phyloP scores from a whole-genome alignment of 805 yeast species.

The Priceomyces medius region DNA sequence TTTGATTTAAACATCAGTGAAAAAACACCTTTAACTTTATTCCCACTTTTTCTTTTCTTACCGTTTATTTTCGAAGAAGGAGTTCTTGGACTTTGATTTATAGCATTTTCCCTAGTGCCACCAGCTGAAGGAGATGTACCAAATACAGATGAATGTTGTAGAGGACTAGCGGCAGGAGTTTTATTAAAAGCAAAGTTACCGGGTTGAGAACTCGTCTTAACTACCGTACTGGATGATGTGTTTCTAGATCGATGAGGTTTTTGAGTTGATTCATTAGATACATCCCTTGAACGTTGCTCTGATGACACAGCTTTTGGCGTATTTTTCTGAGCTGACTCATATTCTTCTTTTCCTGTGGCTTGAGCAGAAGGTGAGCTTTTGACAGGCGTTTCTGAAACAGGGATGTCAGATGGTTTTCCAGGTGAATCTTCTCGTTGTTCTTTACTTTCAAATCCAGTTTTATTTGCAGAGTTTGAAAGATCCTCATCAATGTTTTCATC shows the following conservation, averaged over 20 bases:
- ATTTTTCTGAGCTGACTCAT: not conserved
- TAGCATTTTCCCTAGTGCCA: slow-evolving; percentile 24
- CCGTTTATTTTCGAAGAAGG: slow-evolving; percentile 17
- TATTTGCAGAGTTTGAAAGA: not conserved
- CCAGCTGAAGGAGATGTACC: slow-evolving; percentile 12
- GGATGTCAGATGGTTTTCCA: not conserved
- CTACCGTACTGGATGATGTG: slow-evolving; percentile 22
- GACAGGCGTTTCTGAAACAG: not conserved
- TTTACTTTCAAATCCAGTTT: not conserved
- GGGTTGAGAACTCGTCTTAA: slow-evolving; percentile 20
- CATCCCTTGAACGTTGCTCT: not conserved
- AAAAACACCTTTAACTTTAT: slow-evolving; percentile 58
- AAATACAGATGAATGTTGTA: slow-evolving; percentile 2
- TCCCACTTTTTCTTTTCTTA: slow-evolving; percentile 42
- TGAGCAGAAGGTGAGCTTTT: not conserved
- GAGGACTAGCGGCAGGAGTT: slow-evolving; percentile 12
- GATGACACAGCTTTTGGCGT: not conserved
- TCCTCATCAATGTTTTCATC: slow-evolving; percentile 32
- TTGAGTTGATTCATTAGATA: not conserved
- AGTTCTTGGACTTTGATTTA: slow-evolving; percentile 11
- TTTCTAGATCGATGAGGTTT: slow-evolving; percentile 8
- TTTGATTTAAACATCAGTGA: slow-evolving; percentile 43
- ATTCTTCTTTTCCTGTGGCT: not conserved
- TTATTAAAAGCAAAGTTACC: slow-evolving; percentile 9
- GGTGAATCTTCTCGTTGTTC: not conserved